Percentiles rank a stretch among this genome's conserved stretches.
Evolutionary conservation across 441 rosid species (phyloP).

Genomic region (Gossypium gossypioides): DNA sequence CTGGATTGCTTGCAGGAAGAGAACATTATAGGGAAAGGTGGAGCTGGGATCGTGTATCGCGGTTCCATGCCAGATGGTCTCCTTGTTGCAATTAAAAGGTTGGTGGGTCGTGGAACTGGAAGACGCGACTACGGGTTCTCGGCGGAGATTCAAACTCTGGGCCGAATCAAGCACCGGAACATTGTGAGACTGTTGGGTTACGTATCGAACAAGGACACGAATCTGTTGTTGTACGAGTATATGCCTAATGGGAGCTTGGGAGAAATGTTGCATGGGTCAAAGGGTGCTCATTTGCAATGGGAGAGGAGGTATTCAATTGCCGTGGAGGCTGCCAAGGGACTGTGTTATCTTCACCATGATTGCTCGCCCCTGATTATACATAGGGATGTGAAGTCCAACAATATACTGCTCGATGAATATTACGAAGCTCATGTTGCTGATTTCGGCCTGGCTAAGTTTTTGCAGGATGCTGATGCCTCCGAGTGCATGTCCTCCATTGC

Average conservation of each 20-base stretch:
- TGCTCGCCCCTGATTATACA: slow-evolving; percentile 83
- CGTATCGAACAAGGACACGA: slow-evolving; percentile 77
- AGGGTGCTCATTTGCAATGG: slow-evolving; percentile 81
- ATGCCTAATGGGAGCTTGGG: slow-evolving; percentile 90
- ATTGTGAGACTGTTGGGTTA: slow-evolving; percentile 71
- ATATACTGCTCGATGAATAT: slow-evolving; percentile 66
- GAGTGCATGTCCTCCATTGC: slow-evolving; percentile 86
- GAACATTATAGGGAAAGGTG: slow-evolving; percentile 88
- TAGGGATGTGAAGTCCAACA: slow-evolving; percentile 77
- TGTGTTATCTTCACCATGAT: slow-evolving; percentile 85
- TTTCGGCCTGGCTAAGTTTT: slow-evolving; percentile 86
- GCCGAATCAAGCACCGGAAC: slow-evolving; percentile 70
- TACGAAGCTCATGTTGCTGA: slow-evolving; percentile 87
- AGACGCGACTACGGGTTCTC: slow-evolving; percentile 73
- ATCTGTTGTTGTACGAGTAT: slow-evolving; percentile 62
- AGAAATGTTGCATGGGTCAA: slow-evolving; percentile 69
- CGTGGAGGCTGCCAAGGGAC: slow-evolving; percentile 66
- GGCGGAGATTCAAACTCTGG: slow-evolving; percentile 82
- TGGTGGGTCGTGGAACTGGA: slow-evolving; percentile 64
- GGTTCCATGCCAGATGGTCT: slow-evolving; percentile 64
- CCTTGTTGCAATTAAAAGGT: slow-evolving; percentile 66
- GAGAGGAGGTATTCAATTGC: slow-evolving; percentile 60
- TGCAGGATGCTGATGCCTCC: slow-evolving; percentile 64
- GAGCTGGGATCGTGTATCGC: slow-evolving; percentile 76
- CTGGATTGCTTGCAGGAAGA: slow-evolving; percentile 70